phyloP scores from a whole-genome alignment of 2,329 filamentous ascomycete species.

The Fusarium veterinarium region DNA sequence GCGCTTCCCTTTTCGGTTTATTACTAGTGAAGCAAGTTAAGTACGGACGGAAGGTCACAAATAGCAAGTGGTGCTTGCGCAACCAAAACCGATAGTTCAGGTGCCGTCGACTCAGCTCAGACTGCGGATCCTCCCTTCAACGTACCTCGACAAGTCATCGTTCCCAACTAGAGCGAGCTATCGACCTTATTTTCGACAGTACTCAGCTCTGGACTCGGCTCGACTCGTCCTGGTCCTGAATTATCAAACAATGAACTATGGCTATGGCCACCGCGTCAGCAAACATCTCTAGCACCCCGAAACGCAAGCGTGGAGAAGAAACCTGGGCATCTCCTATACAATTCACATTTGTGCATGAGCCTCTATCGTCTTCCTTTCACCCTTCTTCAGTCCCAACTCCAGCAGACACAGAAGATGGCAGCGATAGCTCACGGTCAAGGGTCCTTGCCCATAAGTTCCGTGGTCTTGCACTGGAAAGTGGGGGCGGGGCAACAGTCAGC shows the following conservation, averaged over 20 bases:
- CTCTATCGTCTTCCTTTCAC: slow-evolving; percentile 35
- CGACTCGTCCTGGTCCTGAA: background rate
- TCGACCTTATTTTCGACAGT: background rate
- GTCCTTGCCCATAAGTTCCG: slow-evolving; percentile 63
- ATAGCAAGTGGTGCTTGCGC: slow-evolving; percentile 30
- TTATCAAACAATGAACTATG: slow-evolving; percentile 36
- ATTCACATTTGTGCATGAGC: slow-evolving; percentile 64
- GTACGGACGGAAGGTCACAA: slow-evolving; percentile 6
- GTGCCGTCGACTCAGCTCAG: background rate
- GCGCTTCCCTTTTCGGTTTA: slow-evolving; percentile 17
- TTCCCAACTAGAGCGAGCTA: slow-evolving; percentile 4
- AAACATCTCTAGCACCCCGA: slow-evolving; percentile 55
- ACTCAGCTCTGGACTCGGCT: background rate
- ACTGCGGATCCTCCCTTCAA: slow-evolving; percentile 6
- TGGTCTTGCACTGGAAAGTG: slow-evolving; percentile 60
- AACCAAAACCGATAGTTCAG: slow-evolving; percentile 20
- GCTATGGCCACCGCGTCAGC: slow-evolving; percentile 41
- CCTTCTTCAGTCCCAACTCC: slow-evolving; percentile 38
- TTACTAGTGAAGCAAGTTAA: background rate
- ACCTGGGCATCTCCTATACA: slow-evolving; percentile 49
- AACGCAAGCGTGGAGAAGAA: slow-evolving; percentile 59
- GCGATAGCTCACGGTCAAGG: slow-evolving; percentile 63
- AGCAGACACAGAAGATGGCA: slow-evolving; percentile 57
- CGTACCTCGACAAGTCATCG: background rate
- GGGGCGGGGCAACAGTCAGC: slow-evolving; percentile 56